Percentiles rank a stretch among this genome's conserved stretches.
These are phyloP conservation scores for Cicer arietinum DNA, from an alignment of 306 rosid genomes.

Conservation along the genomic window DNA sequence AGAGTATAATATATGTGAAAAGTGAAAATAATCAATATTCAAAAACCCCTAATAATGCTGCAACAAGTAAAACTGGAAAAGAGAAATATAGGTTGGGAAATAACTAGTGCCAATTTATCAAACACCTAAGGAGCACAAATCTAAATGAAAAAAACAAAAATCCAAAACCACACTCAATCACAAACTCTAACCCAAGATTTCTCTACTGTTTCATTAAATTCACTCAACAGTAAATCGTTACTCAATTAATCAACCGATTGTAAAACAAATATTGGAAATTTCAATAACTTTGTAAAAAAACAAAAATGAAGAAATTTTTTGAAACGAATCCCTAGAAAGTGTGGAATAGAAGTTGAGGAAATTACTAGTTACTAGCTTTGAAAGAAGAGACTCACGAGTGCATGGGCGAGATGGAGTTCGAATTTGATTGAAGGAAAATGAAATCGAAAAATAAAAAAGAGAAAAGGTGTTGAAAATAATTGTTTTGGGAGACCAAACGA, in stretches of 20 bases:
- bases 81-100: not conserved
- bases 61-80: not conserved
- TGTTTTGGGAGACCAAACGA: not conserved
- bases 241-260: not conserved
- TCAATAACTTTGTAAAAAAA: not conserved
- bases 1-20: no score
- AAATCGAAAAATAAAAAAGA: not conserved
- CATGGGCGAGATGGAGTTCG: not conserved
- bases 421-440: not conserved
- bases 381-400: not conserved
- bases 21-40: no score
- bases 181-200: not conserved
- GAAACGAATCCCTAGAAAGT: not conserved
- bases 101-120: conserved; percentile 37
- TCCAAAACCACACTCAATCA: not conserved
- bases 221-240: not conserved
- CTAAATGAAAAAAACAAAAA: not conserved
- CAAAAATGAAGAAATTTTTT: no score
- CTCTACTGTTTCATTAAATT: not conserved
- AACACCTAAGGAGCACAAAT: conserved; percentile 23
- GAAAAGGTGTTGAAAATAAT: not conserved
- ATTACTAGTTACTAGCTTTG: conserved; percentile 1
- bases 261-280: not conserved
- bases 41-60: no score
- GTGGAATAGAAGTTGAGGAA: not conserved